Conservation (phyloP, 1,284 basidiomycete species). For the Trametes polyzona region DNA sequence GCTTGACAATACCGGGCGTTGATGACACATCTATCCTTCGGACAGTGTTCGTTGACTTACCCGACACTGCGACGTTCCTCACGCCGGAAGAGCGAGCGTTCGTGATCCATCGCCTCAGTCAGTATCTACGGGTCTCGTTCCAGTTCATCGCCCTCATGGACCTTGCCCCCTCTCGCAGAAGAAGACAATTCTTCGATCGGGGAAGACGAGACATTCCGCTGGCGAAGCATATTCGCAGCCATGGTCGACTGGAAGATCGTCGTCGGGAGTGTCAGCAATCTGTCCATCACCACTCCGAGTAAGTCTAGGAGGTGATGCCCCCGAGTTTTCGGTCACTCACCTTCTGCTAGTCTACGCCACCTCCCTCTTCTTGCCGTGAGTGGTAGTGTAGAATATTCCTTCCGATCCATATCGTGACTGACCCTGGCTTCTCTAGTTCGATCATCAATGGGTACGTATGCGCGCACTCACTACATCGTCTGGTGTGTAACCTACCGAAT, state of each 20-base stretch:
- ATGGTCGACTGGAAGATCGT: constrained; percentile 69
- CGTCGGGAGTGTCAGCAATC: constrained; percentile 60
- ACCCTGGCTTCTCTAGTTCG: constrained; percentile 42
- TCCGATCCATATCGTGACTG: no score
- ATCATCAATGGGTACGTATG: constrained; percentile 58
- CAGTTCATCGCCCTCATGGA: no score
- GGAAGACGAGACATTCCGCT: constrained; percentile 63
- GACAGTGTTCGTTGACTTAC: constrained; percentile 61
- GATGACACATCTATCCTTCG: not conserved
- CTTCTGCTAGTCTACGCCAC: constrained; percentile 24
- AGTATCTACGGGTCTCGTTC: no score
- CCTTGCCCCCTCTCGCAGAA: no score
- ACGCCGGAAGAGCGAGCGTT: constrained; percentile 63
- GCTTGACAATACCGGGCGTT: not conserved
- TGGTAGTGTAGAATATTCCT: not conserved
- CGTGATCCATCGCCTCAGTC: constrained; percentile 66
- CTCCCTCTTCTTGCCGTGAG: constrained; percentile 31
- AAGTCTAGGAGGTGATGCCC: constrained; percentile 32
- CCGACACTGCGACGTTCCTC: constrained; percentile 57
- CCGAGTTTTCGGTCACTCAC: not conserved
- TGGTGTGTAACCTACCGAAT: no score
- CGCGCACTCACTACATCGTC: not conserved
- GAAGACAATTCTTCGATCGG: constrained; percentile 69
- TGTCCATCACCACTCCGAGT: constrained; percentile 65
- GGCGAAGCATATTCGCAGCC: constrained; percentile 56